A percentile compares a stretch with the other conserved stretches of the same genome.
Conservation (phyloP, 2,329 filamentous ascomycete species). For the Cryoendolithus antarcticus region DNA sequence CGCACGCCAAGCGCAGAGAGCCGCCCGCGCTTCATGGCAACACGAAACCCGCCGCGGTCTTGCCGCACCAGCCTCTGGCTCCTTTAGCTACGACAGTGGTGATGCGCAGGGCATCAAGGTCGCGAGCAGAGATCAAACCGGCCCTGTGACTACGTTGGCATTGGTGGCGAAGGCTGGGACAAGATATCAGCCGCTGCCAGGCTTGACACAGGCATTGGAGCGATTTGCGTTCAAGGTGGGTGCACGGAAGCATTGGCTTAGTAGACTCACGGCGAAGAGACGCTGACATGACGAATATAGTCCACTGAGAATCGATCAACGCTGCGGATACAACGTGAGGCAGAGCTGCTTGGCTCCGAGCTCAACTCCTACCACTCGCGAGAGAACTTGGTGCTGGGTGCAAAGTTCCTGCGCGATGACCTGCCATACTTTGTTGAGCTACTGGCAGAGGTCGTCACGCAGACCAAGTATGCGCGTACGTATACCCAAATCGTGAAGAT, state of each 20-base stretch:
- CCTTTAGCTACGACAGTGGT: constrained; percentile 77
- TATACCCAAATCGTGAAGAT: constrained; percentile 2
- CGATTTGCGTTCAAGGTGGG: constrained; percentile 94
- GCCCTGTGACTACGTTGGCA: constrained; percentile 80
- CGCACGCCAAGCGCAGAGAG: constrained; percentile 51
- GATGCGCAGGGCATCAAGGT: constrained; percentile 84
- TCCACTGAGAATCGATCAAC: constrained; percentile 81
- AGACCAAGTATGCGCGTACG: constrained; percentile 70
- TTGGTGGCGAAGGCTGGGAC: constrained; percentile 91
- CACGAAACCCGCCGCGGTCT: constrained; percentile 44
- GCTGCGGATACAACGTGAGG: constrained; percentile 85
- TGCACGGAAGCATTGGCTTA: neutral
- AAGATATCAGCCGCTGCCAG: constrained; percentile 79
- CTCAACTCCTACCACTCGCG: constrained; percentile 79
- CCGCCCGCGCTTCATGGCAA: constrained; percentile 47
- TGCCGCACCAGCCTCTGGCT: constrained; percentile 56
- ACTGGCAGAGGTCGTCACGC: constrained; percentile 76
- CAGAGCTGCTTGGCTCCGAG: constrained; percentile 87
- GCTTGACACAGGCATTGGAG: constrained; percentile 79
- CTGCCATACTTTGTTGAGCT: constrained; percentile 96
- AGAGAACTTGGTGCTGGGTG: constrained; percentile 83
- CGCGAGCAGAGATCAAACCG: constrained; percentile 77
- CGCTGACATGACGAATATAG: constrained; percentile 29
- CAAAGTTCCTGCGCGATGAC: constrained; percentile 90
- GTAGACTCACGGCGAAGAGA: no score